phyloP scores from a whole-genome alignment of 371 early-diverging fungal genomes.

The Lichtheimia ramosa region DNA sequence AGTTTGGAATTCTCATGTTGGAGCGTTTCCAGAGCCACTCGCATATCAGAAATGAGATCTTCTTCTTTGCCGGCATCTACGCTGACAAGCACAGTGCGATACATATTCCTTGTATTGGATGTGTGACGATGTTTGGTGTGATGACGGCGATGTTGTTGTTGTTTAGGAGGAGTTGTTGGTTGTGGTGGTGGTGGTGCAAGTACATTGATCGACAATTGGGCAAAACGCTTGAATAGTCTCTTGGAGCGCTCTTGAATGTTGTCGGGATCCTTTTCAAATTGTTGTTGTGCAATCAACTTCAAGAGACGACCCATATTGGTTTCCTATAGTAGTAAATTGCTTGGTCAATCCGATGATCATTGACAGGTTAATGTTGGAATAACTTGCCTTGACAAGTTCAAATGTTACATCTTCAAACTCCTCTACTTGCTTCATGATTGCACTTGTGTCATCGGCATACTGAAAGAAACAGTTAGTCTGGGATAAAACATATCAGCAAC shows the following conservation, averaged over 20 bases:
- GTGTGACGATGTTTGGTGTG: too few relatives aligned
- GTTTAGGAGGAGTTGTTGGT: constrained; percentile 16
- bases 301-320: constrained; percentile 51
- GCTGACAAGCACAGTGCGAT: constrained; percentile 22
- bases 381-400: constrained; percentile 40
- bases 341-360: neutral
- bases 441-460: constrained; percentile 34
- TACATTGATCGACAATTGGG: constrained; percentile 34
- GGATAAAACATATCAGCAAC: neutral
- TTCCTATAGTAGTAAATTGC: constrained; percentile 24
- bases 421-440: constrained; percentile 42
- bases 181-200: constrained; percentile 23
- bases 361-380: neutral
- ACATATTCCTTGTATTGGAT: neutral
- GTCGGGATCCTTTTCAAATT: constrained; percentile 35
- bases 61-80: constrained; percentile 39
- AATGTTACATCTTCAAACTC: constrained; percentile 42
- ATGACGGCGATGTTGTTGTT: constrained; percentile 6
- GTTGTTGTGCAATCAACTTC: constrained; percentile 37
- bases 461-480: neutral
- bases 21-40: constrained; percentile 28
- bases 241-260: constrained; percentile 30
- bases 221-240: constrained; percentile 31
- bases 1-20: constrained; percentile 41
- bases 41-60: constrained; percentile 42